These are phyloP conservation scores for Pseudogymnoascus pannorum DNA, from an alignment of 2,329 filamentous ascomycete genomes.

Conservation along the genomic window DNA sequence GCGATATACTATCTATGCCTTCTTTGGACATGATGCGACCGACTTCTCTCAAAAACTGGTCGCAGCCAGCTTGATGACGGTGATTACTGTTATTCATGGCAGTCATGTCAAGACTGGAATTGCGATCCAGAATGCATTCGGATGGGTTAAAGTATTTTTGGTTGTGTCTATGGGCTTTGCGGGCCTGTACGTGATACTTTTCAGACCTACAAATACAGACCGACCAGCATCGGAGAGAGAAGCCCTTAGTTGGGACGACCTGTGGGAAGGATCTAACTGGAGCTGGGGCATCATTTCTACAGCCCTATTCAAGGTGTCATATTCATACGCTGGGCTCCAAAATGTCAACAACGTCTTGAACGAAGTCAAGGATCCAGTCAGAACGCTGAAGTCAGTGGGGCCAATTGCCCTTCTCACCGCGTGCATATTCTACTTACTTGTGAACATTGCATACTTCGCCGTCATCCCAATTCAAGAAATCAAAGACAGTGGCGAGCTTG, in stretches of 20 bases:
- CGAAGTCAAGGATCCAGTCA: constrained; percentile 49
- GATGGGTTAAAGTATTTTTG: constrained; percentile 56
- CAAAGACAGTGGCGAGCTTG: constrained; percentile 44
- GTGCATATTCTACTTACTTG: constrained; percentile 48
- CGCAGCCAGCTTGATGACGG: constrained; percentile 44
- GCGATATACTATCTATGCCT: constrained; percentile 42
- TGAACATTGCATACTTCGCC: constrained; percentile 54
- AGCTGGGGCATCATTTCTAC: constrained; percentile 57
- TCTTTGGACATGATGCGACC: constrained; percentile 31
- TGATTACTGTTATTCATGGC: constrained; percentile 52
- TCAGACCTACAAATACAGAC: constrained; percentile 27
- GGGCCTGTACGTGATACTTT: constrained; percentile 50
- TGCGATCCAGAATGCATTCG: constrained; percentile 51
- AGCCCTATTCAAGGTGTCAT: constrained; percentile 48
- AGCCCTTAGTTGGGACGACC: constrained; percentile 37
- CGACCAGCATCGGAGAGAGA: constrained; percentile 16
- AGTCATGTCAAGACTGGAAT: constrained; percentile 51
- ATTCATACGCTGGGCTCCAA: constrained; percentile 46
- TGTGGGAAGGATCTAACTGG: constrained; percentile 62
- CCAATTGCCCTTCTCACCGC: constrained; percentile 45
- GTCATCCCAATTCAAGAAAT: constrained; percentile 50
- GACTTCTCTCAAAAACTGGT: constrained; percentile 40
- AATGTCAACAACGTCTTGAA: constrained; percentile 50
- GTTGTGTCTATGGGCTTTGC: constrained; percentile 55
- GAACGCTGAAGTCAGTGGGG: constrained; percentile 50